Conservation (phyloP, 176 grass and related monocot species). For the Cymbopogon citratus region DNA sequence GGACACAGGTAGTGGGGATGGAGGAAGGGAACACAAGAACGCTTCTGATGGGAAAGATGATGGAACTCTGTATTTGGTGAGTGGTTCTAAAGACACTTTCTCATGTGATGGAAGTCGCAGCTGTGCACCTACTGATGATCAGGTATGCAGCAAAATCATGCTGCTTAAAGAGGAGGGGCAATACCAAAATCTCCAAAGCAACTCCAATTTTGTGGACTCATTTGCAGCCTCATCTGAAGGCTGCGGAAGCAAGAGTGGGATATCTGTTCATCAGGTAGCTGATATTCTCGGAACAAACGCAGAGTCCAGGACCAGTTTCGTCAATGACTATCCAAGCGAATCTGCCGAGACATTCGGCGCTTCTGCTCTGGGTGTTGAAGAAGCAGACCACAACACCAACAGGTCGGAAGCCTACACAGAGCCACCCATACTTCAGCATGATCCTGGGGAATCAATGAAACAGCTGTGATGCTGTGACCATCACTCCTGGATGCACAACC, state of each 20-base stretch:
- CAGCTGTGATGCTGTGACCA: background rate
- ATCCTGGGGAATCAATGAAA: slow-evolving; percentile 17
- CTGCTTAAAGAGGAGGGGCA: background rate
- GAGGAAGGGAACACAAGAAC: slow-evolving; percentile 1
- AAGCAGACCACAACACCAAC: background rate
- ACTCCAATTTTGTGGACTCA: slow-evolving; percentile 7
- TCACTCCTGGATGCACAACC: background rate
- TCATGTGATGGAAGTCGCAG: background rate
- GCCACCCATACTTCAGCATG: slow-evolving; percentile 24
- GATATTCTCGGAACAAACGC: slow-evolving; percentile 23
- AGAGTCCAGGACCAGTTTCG: slow-evolving; percentile 27
- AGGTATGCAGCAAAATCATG: background rate
- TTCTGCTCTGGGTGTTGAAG: background rate
- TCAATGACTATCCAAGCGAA: background rate
- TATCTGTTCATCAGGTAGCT: background rate
- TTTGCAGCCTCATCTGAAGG: slow-evolving; percentile 10
- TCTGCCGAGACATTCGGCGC: background rate
- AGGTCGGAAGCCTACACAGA: background rate
- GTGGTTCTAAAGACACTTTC: slow-evolving; percentile 3
- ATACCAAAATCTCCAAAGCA: background rate
- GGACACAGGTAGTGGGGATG: background rate
- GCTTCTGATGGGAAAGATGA: background rate
- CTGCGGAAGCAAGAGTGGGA: background rate
- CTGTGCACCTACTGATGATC: background rate
- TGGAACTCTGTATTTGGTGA: background rate